Evolutionary conservation across 257 asterid genomes (phyloP), one percentile per base, ranked within the genome.

Genomic region (Eustoma russellianum): DNA sequence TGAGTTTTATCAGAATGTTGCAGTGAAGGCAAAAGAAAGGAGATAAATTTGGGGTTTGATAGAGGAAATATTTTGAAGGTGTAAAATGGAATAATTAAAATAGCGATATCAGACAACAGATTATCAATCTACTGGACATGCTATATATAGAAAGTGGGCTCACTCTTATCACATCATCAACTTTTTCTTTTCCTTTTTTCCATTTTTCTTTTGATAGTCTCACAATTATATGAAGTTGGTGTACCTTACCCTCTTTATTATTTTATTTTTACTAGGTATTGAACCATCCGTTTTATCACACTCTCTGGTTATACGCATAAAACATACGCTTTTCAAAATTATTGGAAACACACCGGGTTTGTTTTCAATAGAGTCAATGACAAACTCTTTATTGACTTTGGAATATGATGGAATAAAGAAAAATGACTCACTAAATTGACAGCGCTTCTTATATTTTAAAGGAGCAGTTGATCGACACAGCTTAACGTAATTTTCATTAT

Each of bases 1-100:
- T 50, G 84, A 79, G 93, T 83, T 87, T 54, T 77, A 74, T 79
- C 85, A 77, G 89, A 79, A 83, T n/a, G 28, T 38, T 43, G 57
- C 68, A 53, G 67, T 50, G 62, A 41, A 56, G n/a, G 60, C 10
- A 52, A 48, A 53, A 33, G 17, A 35, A n/a, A 49, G 45, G n/a
- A 15, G 35, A 1, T 17, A 14, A 45, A 59, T 46, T 67, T 58
- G 40, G 72, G 55, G 15, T 33, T 33, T n/a, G 64, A 55, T 46
- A 46, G 64, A 61, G 60, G 74, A 72, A 68, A 58, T 47, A 11
- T 24, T n/a, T n/a, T 24, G 58, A 55, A 55, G 52, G 61, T 33
- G 34, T 48, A 56, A 18, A n/a, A 52, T 48, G 50, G 68, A 78
- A 70, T 81, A 82, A n/a, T n/a, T n/a, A n/a, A 74, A 76, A 73